Conservation (phyloP, 2,329 filamentous ascomycete genomes). For the Neurospora crassa region DNA sequence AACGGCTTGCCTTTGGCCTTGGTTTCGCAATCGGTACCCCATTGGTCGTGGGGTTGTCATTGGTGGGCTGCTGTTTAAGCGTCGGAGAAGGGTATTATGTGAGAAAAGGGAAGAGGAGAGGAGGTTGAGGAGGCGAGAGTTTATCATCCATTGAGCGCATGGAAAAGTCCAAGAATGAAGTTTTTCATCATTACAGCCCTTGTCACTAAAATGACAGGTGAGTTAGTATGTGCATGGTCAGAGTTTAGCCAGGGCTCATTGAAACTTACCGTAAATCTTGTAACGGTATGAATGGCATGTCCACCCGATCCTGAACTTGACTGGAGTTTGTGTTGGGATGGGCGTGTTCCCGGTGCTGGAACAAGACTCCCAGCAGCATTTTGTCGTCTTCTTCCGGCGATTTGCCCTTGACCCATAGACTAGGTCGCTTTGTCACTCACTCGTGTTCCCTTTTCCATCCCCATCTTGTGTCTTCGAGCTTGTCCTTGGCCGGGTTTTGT, state of each 20-base stretch:
- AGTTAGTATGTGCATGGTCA: not conserved
- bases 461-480: not conserved
- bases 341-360: not conserved
- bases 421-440: not conserved
- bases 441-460: not conserved
- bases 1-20: conserved; percentile 17
- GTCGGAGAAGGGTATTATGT: conserved; percentile 10
- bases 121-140: conserved; percentile 15
- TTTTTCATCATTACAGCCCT: not conserved
- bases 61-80: conserved; percentile 15
- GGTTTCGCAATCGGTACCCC: conserved; percentile 19
- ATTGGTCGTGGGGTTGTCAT: conserved; percentile 10
- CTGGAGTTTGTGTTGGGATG: not conserved
- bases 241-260: not conserved
- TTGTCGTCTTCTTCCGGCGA: not conserved
- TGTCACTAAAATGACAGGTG: not conserved
- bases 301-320: not conserved
- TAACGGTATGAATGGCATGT: not conserved
- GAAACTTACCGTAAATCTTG: not conserved
- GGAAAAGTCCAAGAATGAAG: not conserved
- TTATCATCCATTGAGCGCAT: conserved; percentile 16
- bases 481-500: not conserved
- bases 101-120: conserved; percentile 18
- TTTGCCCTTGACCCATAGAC: not conserved
- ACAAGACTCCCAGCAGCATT: not conserved